Percentiles rank a stretch among this genome's conserved stretches.
Evolutionary conservation across 176 grass and related monocot species (phyloP).

Genomic region (Avena atlantica): DNA sequence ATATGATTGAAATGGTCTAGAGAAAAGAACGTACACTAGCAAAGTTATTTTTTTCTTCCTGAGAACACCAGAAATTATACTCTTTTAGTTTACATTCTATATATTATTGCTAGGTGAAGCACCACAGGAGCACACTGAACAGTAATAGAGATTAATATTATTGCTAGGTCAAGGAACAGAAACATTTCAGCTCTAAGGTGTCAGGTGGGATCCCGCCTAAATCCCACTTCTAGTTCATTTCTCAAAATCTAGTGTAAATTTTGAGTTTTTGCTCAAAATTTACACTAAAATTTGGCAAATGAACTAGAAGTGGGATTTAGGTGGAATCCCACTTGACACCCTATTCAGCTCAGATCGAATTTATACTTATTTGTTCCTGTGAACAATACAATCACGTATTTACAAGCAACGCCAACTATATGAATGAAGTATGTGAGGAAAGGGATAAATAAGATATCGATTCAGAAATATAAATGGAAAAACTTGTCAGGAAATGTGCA

Average conservation of each 20-base stretch:
- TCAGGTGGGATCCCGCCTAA: too few relatives aligned
- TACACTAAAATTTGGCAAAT: too few relatives aligned
- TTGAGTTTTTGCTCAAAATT: too few relatives aligned
- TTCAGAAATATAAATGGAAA: neutral
- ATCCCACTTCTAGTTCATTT: too few relatives aligned
- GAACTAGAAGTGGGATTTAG: too few relatives aligned
- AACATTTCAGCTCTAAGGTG: conserved; percentile 27
- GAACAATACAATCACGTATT: neutral
- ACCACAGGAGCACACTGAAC: neutral
- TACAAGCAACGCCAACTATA: conserved; percentile 9
- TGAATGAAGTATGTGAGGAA: neutral
- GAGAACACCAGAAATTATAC: neutral
- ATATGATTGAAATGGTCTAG: conserved; percentile 13
- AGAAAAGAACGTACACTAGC: conserved; percentile 30
- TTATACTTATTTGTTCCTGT: neutral
- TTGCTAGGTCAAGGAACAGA: conserved; percentile 3
- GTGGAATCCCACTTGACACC: too few relatives aligned
- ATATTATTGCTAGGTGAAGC: conserved; percentile 2
- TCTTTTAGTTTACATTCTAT: conserved; percentile 27
- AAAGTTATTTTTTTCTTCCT: neutral
- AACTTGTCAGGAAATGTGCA: neutral
- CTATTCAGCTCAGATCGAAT: conserved; percentile 3
- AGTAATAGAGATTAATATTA: neutral
- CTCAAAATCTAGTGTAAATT: too few relatives aligned
- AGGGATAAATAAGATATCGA: conserved; percentile 3